phyloP scores from a whole-genome alignment of 495 filamentous ascomycete species.

The Halenospora varia region DNA sequence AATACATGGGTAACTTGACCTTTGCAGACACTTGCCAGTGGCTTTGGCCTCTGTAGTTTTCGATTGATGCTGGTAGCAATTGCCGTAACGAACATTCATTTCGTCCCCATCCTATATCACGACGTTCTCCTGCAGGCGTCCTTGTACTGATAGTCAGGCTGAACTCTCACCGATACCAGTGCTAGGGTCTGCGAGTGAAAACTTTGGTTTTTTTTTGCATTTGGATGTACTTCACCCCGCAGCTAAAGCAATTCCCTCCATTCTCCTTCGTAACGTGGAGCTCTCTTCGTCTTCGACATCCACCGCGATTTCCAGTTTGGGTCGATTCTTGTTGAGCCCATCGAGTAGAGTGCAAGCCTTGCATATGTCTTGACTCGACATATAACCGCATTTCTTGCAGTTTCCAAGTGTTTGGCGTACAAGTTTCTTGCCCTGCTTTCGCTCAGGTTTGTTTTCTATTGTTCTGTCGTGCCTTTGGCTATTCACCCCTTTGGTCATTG shows the following conservation, averaged over 20 bases:
- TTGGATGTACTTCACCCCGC: slow-evolving; percentile 21
- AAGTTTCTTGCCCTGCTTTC: slow-evolving; percentile 32
- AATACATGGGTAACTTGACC: too few species aligned
- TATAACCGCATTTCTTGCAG: slow-evolving; percentile 87
- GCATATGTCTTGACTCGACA: slow-evolving; percentile 92
- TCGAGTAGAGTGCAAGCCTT: slow-evolving; percentile 92
- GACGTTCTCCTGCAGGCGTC: too few species aligned
- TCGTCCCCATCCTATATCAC: too few species aligned
- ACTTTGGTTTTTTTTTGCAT: slow-evolving; percentile 1
- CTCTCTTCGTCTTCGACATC: slow-evolving; percentile 53
- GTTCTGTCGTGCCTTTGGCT: slow-evolving; percentile 19
- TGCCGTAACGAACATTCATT: too few species aligned
- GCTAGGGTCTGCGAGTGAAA: too few species aligned
- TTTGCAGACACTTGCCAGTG: too few species aligned
- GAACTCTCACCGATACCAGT: too few species aligned
- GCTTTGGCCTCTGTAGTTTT: too few species aligned
- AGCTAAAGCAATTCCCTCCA: slow-evolving; percentile 50
- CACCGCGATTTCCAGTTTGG: slow-evolving; percentile 68
- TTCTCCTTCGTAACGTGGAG: slow-evolving; percentile 48
- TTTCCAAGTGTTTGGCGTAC: slow-evolving; percentile 72
- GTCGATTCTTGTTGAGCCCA: slow-evolving; percentile 84
- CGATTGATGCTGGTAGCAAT: too few species aligned
- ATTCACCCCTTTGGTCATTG: slow-evolving; percentile 7
- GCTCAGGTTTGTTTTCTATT: slow-evolving; percentile 15
- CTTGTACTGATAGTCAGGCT: too few species aligned